Conservation (phyloP, 148 eudicot species). For the Rhododendron ovatum region DNA sequence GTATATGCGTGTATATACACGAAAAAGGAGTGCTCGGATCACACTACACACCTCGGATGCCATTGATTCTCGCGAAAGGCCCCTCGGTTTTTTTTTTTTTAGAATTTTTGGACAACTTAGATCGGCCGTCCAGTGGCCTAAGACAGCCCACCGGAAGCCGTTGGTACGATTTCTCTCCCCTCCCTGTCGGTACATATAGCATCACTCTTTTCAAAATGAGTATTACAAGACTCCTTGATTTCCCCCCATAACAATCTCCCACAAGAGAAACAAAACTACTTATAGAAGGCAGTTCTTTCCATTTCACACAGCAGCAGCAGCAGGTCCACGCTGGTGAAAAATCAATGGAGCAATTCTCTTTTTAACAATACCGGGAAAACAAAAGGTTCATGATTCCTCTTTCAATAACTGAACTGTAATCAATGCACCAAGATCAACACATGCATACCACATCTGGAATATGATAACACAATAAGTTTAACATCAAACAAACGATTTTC, state of each 20-base stretch:
- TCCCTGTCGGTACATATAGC: too few relatives aligned
- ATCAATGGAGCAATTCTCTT: neutral
- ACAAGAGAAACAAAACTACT: neutral
- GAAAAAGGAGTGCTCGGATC: too few relatives aligned
- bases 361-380: neutral
- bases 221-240: neutral
- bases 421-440: neutral
- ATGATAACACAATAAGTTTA: neutral
- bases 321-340: neutral
- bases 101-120: too few relatives aligned
- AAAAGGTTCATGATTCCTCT: neutral
- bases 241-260: neutral
- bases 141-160: too few relatives aligned
- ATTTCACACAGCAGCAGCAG: neutral
- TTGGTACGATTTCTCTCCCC: too few relatives aligned
- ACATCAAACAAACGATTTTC: neutral
- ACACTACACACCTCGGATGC: too few relatives aligned
- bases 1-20: too few relatives aligned
- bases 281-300: neutral
- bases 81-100: too few relatives aligned
- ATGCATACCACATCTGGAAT: neutral
- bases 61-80: too few relatives aligned
- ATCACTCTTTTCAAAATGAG: neutral
- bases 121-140: too few relatives aligned
- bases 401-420: neutral